Base-by-base conservation (phyloP, 2,329 filamentous ascomycete genomes). In the Colletotrichum ledebouriae region DNA sequence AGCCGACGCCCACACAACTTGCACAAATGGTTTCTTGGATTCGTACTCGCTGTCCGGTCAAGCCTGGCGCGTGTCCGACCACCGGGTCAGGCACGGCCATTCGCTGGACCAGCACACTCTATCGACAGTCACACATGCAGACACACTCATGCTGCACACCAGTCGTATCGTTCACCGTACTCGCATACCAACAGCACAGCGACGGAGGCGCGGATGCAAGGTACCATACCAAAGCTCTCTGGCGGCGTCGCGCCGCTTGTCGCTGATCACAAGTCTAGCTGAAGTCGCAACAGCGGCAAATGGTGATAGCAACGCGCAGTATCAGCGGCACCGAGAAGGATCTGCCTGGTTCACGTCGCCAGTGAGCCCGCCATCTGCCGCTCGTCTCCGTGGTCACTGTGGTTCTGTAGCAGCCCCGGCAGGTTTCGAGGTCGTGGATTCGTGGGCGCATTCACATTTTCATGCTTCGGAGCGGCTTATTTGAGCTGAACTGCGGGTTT, bases 1-100 rank as follows among this genome's bases (percentile, higher is more conserved):
- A 63, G 58, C 49, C 52, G 52, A 50, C 57, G 50, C 58, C 68
- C 68, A 71, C 66, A 69, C 61, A 70, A 69, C 60, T 71, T 58
- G 68, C 70, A 70, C 64, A 71, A 70, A 59, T 66, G 60, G 58
- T 39, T 41, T 53, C 56, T 65, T 69, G 50, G 37, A 57, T 63
- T 71, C 63, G 63, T 59, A 69, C 67, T 67, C 42, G 63, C 50
- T 41, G 53, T 53, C 52, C 56, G 55, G 41, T 56, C 25, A 25
- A 25, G 25, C 25, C 62, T 52, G 66, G 63, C 50, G 67, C 63
- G 44, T 52, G 63, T 69, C 63, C 57, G 67, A 69, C 67, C 63
- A 39, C 57, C 52, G 17, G 41, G 42, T 67, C 37, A 12, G 44
- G 29, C 57, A 67, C 50, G 22, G 34, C 59, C 67, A 70, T 71